phyloP scores from a whole-genome alignment of 2,329 filamentous ascomycete species.

The Scolecobasidium constrictum region DNA sequence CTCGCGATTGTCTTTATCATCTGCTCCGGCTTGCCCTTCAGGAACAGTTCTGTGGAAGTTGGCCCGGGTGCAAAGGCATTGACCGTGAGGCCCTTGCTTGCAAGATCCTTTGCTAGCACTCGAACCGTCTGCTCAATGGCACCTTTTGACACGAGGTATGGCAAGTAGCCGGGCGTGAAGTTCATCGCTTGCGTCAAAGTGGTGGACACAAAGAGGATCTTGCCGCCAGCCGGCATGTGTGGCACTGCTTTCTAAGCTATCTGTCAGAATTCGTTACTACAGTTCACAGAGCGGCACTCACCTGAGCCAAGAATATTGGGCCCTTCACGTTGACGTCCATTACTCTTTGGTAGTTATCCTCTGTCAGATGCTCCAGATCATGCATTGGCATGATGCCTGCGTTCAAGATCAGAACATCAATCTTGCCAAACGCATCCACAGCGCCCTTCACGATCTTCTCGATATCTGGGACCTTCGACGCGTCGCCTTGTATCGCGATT shows the following conservation, averaged over 20 bases:
- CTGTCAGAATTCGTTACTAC: background rate
- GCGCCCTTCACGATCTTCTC: conserved; percentile 39
- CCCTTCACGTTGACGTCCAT: conserved; percentile 48
- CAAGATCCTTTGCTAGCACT: conserved; percentile 45
- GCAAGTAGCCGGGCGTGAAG: conserved; percentile 35
- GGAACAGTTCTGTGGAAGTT: conserved; percentile 46
- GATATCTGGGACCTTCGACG: conserved; percentile 33
- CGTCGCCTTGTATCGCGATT: conserved; percentile 47
- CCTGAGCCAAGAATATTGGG: conserved; percentile 41
- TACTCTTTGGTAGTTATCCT: conserved; percentile 39
- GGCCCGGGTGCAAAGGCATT: conserved; percentile 44
- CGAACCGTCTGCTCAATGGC: conserved; percentile 50
- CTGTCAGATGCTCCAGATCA: conserved; percentile 38
- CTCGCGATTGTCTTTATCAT: conserved; percentile 6
- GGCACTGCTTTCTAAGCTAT: conserved; percentile 35
- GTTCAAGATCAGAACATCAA: conserved; percentile 50
- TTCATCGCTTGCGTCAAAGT: conserved; percentile 25
- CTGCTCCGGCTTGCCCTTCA: conserved; percentile 16
- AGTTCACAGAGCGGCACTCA: conserved; percentile 12
- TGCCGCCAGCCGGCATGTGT: conserved; percentile 38
- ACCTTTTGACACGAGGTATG: conserved; percentile 47
- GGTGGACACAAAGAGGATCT: conserved; percentile 44
- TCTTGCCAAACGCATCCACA: conserved; percentile 40
- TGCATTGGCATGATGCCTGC: conserved; percentile 42
- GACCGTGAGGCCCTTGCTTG: conserved; percentile 38